Percentiles rank a stretch among this genome's conserved stretches.
These are phyloP conservation scores for Thinopyrum elongatum DNA, from an alignment of 176 grass and related monocot species.

Conservation along the genomic window DNA sequence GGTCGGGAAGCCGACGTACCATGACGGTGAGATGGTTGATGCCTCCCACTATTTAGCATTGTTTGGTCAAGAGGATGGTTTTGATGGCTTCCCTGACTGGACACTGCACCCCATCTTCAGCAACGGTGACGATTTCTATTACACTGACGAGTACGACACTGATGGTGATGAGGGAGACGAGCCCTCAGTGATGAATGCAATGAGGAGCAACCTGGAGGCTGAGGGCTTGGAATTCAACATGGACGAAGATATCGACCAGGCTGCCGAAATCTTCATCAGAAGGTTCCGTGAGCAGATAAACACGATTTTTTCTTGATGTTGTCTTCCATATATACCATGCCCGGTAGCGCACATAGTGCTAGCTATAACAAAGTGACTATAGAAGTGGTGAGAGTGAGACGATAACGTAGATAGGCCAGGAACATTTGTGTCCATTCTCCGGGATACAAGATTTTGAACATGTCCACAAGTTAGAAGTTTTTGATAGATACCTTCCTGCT, in stretches of 20 bases:
- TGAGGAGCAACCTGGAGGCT: slow-evolving; percentile 49
- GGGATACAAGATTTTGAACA: too few species aligned
- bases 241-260: slow-evolving; percentile 69
- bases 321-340: background rate
- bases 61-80: background rate
- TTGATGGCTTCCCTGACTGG: background rate
- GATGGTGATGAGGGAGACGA: background rate
- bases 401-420: too few species aligned
- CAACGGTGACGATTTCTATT: background rate
- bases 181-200: slow-evolving; percentile 54
- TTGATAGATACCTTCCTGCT: too few species aligned
- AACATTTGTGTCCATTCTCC: too few species aligned
- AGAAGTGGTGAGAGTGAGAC: background rate
- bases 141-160: background rate
- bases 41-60: background rate
- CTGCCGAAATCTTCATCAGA: slow-evolving; percentile 66
- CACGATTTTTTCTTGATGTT: background rate
- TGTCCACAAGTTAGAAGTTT: too few species aligned
- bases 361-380: background rate
- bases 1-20: too few species aligned
- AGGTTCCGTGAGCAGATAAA: slow-evolving; percentile 66
- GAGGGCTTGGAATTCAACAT: slow-evolving; percentile 55
- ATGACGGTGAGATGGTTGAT: background rate
- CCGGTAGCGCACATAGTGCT: background rate
- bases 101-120: background rate